Evolutionary conservation across 2,329 filamentous ascomycete species (phyloP), one percentile per base, ranked within the genome.

Genomic region (Septoria petroselini): DNA sequence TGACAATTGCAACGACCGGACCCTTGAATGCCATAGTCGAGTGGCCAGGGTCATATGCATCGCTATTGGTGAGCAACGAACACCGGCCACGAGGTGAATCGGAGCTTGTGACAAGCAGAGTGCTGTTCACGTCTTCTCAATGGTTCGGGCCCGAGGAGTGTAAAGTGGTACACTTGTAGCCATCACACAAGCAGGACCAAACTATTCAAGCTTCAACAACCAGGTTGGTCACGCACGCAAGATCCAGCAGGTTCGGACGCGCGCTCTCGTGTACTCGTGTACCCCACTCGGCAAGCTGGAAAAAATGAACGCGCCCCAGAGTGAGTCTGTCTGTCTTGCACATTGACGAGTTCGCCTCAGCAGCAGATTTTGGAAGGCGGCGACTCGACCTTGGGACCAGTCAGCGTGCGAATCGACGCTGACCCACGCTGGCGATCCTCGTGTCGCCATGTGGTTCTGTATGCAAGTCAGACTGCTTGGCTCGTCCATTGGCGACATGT

Each of bases 401-500:
- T 46, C 33, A 39, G 23, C 15, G 9, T 25, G 33, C 17, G 5
- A 19, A 39, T 38, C 43, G 33, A 18, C 21, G 15, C 21, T 25
- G 30, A 23, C 30, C 43, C 33, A 46, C 33, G 19, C 18, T 21
- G 37, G 25, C 43, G 35, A 39, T 27, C 34, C 43, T 25, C 41
- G 33, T 48, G 45, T 30, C 17, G 37, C 45, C 35, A 48, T 41
- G 37, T 48, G 45, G 19, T 34, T 23, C 40, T 41, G 45, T 48
- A 25, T 48, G 45, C 45, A 38, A 23, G 37, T 35, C 41, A 41
- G 37, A 35, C 27, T 37, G 29, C 35, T 30, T 34, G 33, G 25
- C 35, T 27, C 12, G n/a, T 33, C 41, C 34, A 51, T 51, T 51
- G 48, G 48, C 41, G 23, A 45, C 34, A 29, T 41, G n/a, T 23